Base-by-base conservation (phyloP, 345 rosid species). In the Lepidium sativum region DNA sequence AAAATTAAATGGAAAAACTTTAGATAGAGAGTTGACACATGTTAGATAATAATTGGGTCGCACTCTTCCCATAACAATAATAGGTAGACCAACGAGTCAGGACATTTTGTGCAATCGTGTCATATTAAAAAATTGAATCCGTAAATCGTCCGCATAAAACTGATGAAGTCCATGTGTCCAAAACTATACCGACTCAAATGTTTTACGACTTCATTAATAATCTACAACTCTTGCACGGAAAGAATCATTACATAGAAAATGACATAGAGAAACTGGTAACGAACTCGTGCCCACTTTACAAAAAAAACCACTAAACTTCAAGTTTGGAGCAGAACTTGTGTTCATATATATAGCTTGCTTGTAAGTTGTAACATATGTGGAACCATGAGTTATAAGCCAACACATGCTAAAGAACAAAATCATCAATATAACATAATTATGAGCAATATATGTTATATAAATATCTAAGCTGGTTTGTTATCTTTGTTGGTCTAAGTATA, bases 261-360 rank as follows among this genome's bases (percentile, higher is more conserved):
- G 70, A 71, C 75, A 64, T 41, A 49, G 42, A 56, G 75, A 71
- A 56, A 65, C 70, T 64, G 53, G 60, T 49, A 71, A 71, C 60
- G 23, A 56, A 71, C 59, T 63, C 39, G 54, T 56, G 65, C 75
- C 65, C 65, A 64, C 70, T 64, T 64, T 64, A 71, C 70, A 57
- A 71, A 64, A 39, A 64, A 60, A 39, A 32, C 54, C 70, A 64
- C 75, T 48, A 64, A 51, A 49, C 70, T 64, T 65, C 66, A 57
- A 58, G 53, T 40, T 16, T 41, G 54, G 60, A 64, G 54, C 66
- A 64, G 27, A 63, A 55, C 69, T 45, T 63, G 34, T 55, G 56
- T 54, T 39, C 67, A 35, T 62, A 48, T 31, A 52, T 52, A 60
- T 69, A 60, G 32, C 21, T 71, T 44, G 47, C 17, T 56, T 56